A percentile compares a stretch with the other conserved stretches of the same genome.
Conservation (phyloP, 257 asterid genomes). For the Solanum medicagineum region DNA sequence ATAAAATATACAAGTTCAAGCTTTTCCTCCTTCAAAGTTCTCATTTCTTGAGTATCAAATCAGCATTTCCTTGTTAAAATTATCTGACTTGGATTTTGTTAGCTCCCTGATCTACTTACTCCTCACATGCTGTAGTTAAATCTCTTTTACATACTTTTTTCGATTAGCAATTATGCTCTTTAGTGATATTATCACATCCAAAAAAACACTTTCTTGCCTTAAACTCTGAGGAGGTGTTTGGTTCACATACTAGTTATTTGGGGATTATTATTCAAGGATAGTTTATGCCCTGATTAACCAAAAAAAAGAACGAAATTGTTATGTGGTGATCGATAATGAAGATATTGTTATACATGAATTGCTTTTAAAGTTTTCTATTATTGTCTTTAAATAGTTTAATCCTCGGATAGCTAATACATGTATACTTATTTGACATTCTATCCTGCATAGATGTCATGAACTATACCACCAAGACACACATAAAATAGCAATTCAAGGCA, state of each 20-base stretch:
- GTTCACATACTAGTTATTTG: neutral
- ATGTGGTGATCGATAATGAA: neutral
- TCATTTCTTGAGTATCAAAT: neutral
- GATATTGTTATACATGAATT: neutral
- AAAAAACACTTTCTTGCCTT: neutral
- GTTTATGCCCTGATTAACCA: neutral
- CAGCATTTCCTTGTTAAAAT: neutral
- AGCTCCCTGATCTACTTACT: neutral
- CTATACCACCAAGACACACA: neutral
- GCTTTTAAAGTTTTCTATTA: neutral
- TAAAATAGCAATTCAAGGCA: neutral
- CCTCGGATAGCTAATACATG: neutral
- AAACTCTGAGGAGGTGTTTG: neutral
- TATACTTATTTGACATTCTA: neutral
- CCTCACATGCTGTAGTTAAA: neutral
- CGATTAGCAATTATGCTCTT: neutral
- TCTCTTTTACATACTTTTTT: neutral
- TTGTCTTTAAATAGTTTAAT: neutral
- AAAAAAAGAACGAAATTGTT: neutral
- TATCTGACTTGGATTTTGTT: neutral
- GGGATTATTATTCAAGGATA: neutral
- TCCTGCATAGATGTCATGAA: neutral
- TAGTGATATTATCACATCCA: neutral
- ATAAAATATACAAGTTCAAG: neutral
- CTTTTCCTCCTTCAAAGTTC: neutral